Conservation (phyloP, 768 basidiomycete species). For the Tulasnella sp. region DNA sequence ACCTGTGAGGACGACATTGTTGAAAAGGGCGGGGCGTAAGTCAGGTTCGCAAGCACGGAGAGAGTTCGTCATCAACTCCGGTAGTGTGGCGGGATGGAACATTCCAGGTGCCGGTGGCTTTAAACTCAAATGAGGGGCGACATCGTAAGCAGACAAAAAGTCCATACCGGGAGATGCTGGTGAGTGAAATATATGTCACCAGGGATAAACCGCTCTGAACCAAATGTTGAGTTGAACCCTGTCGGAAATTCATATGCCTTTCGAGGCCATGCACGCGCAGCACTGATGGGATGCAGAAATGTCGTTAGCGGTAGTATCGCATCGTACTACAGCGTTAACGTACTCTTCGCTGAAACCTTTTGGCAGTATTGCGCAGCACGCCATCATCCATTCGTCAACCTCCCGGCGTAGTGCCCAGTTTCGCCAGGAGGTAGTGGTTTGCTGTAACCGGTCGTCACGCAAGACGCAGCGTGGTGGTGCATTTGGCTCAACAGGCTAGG, state of each 20-base stretch:
- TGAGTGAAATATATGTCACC: conserved; percentile 88
- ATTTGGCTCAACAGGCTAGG: conserved; percentile 61
- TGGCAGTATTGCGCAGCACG: conserved; percentile 72
- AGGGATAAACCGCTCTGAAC: conserved; percentile 63
- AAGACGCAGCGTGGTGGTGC: conserved; percentile 52
- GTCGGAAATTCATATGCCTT: conserved; percentile 91
- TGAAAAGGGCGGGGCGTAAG: conserved; percentile 75
- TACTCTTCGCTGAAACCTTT: conserved; percentile 85
- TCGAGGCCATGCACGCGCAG: conserved; percentile 41
- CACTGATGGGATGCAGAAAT: conserved; percentile 30
- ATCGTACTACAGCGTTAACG: conserved; percentile 21
- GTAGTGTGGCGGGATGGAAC: conserved; percentile 35
- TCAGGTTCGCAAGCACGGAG: conserved; percentile 84
- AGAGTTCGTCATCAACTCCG: conserved; percentile 61
- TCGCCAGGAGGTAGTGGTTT: conserved; percentile 73
- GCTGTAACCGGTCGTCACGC: conserved; percentile 57
- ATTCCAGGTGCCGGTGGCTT: neutral
- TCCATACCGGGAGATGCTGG: conserved; percentile 27
- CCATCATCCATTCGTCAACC: conserved; percentile 90
- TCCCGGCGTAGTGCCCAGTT: conserved; percentile 68
- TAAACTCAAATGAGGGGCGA: neutral
- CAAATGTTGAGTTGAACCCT: conserved; percentile 78
- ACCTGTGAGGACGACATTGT: conserved; percentile 92
- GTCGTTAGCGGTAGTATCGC: neutral
- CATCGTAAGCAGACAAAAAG: neutral